Evolutionary conservation across 2,329 filamentous ascomycete genomes (phyloP), one percentile per base, ranked within the genome.

Genomic region (Hymenoscyphus fraxineus): DNA sequence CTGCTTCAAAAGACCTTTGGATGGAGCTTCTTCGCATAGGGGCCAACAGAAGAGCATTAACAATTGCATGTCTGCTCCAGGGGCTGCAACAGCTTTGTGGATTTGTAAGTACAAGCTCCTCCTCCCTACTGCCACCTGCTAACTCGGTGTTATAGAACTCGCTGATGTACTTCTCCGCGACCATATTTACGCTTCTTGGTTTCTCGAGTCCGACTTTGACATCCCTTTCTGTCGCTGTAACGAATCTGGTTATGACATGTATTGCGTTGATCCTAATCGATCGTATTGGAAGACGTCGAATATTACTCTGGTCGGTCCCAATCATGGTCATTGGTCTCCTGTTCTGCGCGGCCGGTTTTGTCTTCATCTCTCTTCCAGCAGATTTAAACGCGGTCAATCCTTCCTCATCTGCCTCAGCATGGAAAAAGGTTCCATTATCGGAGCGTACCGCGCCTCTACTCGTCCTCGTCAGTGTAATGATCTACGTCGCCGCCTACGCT

Each of bases 101-200:
- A 0, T 95, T 95, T 77, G 85, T 88, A 77, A 77, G 85, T 81
- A 6, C 39, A 32, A 9, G 35, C 39, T 38, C 40, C 35, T 35
- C 56, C 35, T 51, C 32, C 9, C 31, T 3, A 41, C 12, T 22
- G 31, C n/a, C 16, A 31, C 15, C 31, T 68, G 61, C 70, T 59
- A 47, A 55, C 9, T 35, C 27, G 32, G 38, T 12, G 31, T 15
- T 16, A 32, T 69, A 88, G 85, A 96, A 97, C 78, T 93, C 90
- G 12, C 81, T 97, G 38, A 96, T 96, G 92, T 96, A 96, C 77
- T 96, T 92, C 74, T 92, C 90, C 0, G 90, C 90, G 3, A 93
- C 90, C 7, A 92, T 94, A 38, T 94, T 94, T 74, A 83, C 85
- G 2, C 82, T 92, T 39, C 83, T 96, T 0, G 89, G 89, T 0